A percentile compares a stretch with the other conserved stretches of the same genome.
Evolutionary conservation across 2,329 filamentous ascomycete species (phyloP).

Genomic region (Pseudogymnoascus sp.): DNA sequence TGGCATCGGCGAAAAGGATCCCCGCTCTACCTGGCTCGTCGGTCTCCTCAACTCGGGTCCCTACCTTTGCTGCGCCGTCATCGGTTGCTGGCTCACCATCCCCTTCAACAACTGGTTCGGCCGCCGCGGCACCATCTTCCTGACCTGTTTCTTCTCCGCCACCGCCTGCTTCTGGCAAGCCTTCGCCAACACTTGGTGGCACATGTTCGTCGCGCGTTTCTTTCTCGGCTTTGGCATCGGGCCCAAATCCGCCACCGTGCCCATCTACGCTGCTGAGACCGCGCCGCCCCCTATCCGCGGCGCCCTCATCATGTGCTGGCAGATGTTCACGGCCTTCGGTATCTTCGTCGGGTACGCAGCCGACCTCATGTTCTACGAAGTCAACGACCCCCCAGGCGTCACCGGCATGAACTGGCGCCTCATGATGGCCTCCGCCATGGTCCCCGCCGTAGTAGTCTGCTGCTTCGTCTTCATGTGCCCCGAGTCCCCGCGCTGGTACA

Average conservation of each 20-base stretch:
- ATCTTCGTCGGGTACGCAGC: conserved; percentile 52
- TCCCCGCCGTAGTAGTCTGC: conserved; percentile 51
- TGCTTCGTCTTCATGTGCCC: conserved; percentile 35
- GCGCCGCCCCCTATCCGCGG: conserved; percentile 56
- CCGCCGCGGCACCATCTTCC: conserved; percentile 62
- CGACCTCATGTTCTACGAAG: conserved; percentile 53
- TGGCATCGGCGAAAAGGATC: conserved; percentile 45
- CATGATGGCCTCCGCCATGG: conserved; percentile 60
- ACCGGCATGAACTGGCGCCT: conserved; percentile 57
- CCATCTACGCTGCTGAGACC: conserved; percentile 62
- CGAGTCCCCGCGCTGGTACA: conserved; percentile 44
- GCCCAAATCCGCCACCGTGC: conserved; percentile 61
- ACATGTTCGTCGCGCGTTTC: conserved; percentile 65
- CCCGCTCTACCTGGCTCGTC: conserved; percentile 46
- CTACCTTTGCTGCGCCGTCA: conserved; percentile 58
- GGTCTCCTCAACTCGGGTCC: conserved; percentile 55
- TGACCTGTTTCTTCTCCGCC: conserved; percentile 56
- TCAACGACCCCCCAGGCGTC: conserved; percentile 43
- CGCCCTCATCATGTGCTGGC: conserved; percentile 67
- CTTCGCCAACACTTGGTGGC: conserved; percentile 54
- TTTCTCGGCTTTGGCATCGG: conserved; percentile 63
- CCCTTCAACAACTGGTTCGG: conserved; percentile 65
- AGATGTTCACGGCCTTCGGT: conserved; percentile 43
- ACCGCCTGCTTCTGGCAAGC: conserved; percentile 42
- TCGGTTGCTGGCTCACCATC: conserved; percentile 66